Conservation (phyloP, 768 basidiomycete species). For the Mycena sanguinolenta region DNA sequence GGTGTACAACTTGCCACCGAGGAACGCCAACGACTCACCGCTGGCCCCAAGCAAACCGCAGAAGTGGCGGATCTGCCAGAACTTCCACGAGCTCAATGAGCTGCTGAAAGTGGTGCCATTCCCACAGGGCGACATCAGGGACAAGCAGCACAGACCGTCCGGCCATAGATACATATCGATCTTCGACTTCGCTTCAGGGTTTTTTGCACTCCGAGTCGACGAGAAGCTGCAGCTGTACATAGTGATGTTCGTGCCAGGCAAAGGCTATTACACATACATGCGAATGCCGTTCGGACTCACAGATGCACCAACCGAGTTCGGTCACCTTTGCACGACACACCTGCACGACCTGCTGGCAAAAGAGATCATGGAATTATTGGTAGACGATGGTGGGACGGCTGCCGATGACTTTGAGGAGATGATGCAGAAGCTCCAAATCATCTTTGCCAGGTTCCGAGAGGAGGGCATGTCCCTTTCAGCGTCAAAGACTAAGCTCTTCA, state of each 20-base stretch:
- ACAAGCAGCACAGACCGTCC: slow-evolving; percentile 51
- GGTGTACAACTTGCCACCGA: slow-evolving; percentile 53
- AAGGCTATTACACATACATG: slow-evolving; percentile 50
- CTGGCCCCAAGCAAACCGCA: no score
- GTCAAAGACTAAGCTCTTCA: slow-evolving; percentile 50
- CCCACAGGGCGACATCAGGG: slow-evolving; percentile 52
- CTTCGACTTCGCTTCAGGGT: slow-evolving; percentile 55
- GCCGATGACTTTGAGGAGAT: slow-evolving; percentile 48
- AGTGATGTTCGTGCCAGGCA: slow-evolving; percentile 53
- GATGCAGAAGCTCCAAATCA: slow-evolving; percentile 39
- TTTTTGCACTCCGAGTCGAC: slow-evolving; percentile 42
- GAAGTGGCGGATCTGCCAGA: slow-evolving; percentile 58
- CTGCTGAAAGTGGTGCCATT: slow-evolving; percentile 45
- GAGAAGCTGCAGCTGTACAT: slow-evolving; percentile 41
- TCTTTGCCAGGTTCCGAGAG: slow-evolving; percentile 46
- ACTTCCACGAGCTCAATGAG: slow-evolving; percentile 51
- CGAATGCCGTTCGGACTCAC: slow-evolving; percentile 56
- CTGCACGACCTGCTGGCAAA: slow-evolving; percentile 43
- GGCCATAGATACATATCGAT: slow-evolving; percentile 51
- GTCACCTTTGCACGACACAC: slow-evolving; percentile 39
- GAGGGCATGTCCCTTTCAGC: slow-evolving; percentile 51
- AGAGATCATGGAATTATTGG: slow-evolving; percentile 47
- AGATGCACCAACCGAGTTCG: slow-evolving; percentile 52
- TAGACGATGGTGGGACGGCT: slow-evolving; percentile 52
- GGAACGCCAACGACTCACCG: neutral